A percentile compares a stretch with the other conserved stretches of the same genome.
These are phyloP conservation scores for Berkeleyomyces rouxiae DNA, from an alignment of 2,329 filamentous ascomycete genomes.

Conservation along the genomic window DNA sequence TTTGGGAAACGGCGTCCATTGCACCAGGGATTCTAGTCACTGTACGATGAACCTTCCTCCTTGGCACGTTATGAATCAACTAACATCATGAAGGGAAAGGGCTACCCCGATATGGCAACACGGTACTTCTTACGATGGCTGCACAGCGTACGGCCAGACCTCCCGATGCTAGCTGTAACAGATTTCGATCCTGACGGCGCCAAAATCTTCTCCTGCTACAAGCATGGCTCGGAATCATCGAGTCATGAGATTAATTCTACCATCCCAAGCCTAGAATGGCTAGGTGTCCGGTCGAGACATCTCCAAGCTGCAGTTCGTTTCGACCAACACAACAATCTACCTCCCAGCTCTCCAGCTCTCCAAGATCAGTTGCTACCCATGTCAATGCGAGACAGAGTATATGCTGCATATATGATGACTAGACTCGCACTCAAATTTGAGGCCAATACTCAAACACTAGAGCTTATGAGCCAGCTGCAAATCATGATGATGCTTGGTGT, in stretches of 20 bases:
- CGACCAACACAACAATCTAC: neutral
- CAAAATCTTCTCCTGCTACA: constrained; percentile 58
- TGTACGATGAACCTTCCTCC: constrained; percentile 24
- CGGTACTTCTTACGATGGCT: constrained; percentile 45
- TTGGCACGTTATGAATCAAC: neutral
- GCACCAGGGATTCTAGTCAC: constrained; percentile 52
- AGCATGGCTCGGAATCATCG: constrained; percentile 46
- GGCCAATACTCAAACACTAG: constrained; percentile 19
- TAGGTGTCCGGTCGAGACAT: constrained; percentile 40
- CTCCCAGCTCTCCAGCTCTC: neutral
- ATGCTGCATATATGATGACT: constrained; percentile 37
- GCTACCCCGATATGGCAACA: constrained; percentile 62
- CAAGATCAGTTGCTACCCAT: constrained; percentile 24
- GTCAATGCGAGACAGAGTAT: constrained; percentile 38
- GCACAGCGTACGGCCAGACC: constrained; percentile 27
- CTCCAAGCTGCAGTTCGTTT: constrained; percentile 16
- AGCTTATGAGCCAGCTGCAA: constrained; percentile 43
- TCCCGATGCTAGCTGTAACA: constrained; percentile 47
- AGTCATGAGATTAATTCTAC: constrained; percentile 39
- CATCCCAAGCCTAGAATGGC: constrained; percentile 40
- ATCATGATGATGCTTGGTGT: constrained; percentile 55
- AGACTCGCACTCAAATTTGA: constrained; percentile 21
- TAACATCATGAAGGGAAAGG: constrained; percentile 45
- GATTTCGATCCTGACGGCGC: constrained; percentile 68
- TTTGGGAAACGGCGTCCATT: constrained; percentile 32